Conservation (phyloP, 805 yeast genomes). For the Wickerhamomyces chambardii region DNA sequence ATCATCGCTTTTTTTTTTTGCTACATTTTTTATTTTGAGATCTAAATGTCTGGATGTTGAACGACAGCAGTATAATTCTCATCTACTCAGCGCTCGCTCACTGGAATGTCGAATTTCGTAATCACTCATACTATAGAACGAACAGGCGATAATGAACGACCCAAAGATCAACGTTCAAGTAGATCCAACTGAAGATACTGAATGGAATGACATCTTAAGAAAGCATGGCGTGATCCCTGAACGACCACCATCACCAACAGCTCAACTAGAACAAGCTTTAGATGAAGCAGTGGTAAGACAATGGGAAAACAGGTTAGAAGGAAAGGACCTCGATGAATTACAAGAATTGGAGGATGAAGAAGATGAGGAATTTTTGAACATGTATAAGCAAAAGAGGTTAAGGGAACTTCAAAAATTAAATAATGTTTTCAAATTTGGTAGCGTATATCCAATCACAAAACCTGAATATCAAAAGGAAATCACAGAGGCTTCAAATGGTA, state of each 20-base stretch:
- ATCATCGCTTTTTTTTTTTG: no score
- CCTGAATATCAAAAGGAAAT: constrained; percentile 84
- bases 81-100: no score
- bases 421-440: constrained; percentile 55
- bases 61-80: no score
- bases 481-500: constrained; percentile 65
- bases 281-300: constrained; percentile 75
- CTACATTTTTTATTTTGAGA: no score
- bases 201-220: constrained; percentile 95
- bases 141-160: constrained; percentile 21
- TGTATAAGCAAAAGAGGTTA: constrained; percentile 70
- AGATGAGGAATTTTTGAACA: constrained; percentile 80
- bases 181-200: constrained; percentile 94
- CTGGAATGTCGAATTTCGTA: no score
- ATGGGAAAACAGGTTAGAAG: constrained; percentile 77
- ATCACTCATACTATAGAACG: background rate
- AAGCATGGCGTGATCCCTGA: constrained; percentile 89
- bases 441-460: constrained; percentile 69
- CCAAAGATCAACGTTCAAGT: constrained; percentile 76
- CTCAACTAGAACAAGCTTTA: constrained; percentile 77
- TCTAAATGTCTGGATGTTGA: no score
- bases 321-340: constrained; percentile 68
- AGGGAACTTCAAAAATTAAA: constrained; percentile 60
- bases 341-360: constrained; percentile 89
- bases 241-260: constrained; percentile 83